These are phyloP conservation scores for Hygrophorus russula DNA, from an alignment of 768 basidiomycete genomes.

Conservation along the genomic window DNA sequence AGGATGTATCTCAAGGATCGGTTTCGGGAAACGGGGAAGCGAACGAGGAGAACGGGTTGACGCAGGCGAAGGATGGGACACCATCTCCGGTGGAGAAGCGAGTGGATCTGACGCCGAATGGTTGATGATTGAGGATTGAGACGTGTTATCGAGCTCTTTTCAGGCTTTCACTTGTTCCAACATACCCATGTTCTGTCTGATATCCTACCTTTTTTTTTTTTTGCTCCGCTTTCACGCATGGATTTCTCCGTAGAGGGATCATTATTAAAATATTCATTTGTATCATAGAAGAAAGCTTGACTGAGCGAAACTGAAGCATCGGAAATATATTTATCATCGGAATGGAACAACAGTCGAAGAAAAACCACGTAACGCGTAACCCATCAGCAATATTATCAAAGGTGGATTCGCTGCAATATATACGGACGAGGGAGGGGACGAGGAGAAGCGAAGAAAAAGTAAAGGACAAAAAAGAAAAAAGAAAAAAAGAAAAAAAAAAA, in stretches of 20 bases:
- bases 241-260: too few species aligned
- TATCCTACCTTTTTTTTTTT: conserved; percentile 4
- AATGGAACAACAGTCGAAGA: background rate
- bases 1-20: conserved; percentile 19
- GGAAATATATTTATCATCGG: background rate
- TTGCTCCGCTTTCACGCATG: too few species aligned
- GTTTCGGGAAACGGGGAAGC: conserved; percentile 65
- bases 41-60: conserved; percentile 32
- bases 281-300: too few species aligned
- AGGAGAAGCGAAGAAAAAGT: conserved; percentile 9
- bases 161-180: conserved; percentile 7
- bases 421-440: conserved; percentile 6
- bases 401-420: conserved; percentile 6
- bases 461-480: conserved; percentile 15
- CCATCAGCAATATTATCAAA: too few species aligned
- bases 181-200: conserved; percentile 21
- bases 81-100: conserved; percentile 57
- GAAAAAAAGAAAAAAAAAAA: conserved; percentile 13
- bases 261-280: too few species aligned
- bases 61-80: conserved; percentile 61
- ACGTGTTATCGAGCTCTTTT: conserved; percentile 5
- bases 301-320: too few species aligned
- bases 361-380: too few species aligned
- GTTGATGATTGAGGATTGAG: conserved; percentile 52
- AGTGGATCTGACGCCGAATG: conserved; percentile 87